Conservation (phyloP, 192 early-diverging fungal genomes). For the Linnemannia zychae region DNA sequence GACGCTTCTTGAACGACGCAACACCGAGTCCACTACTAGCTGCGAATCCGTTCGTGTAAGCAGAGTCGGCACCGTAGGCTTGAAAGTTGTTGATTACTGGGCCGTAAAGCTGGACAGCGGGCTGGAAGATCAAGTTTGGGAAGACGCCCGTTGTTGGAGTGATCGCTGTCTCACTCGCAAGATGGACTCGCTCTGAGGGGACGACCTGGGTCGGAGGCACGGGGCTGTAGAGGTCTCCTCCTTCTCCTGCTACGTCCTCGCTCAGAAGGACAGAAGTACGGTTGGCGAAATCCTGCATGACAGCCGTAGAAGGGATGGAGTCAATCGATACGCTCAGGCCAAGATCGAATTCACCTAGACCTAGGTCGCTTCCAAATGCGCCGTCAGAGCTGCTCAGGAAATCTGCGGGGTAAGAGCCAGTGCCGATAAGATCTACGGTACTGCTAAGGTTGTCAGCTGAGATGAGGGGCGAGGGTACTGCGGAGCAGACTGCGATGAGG, state of each 20-base stretch:
- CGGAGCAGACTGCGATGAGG: neutral
- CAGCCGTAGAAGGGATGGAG: neutral
- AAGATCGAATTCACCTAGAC: neutral
- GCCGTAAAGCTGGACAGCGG: slow-evolving; percentile 23
- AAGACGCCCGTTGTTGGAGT: slow-evolving; percentile 28
- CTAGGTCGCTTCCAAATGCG: neutral
- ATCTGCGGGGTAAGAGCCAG: neutral
- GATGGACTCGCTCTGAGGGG: slow-evolving; percentile 1
- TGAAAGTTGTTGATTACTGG: slow-evolving; percentile 23
- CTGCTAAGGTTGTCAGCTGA: neutral
- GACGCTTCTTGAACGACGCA: slow-evolving; percentile 3
- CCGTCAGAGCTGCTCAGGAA: neutral
- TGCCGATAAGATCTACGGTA: neutral
- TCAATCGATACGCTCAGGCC: neutral
- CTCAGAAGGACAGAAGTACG: neutral
- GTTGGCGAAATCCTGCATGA: neutral
- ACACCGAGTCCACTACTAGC: neutral
- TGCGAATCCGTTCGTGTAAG: neutral
- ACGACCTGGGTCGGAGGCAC: neutral
- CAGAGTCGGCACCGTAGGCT: neutral
- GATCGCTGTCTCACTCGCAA: slow-evolving; percentile 25
- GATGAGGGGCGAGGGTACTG: neutral
- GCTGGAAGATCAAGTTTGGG: slow-evolving; percentile 30
- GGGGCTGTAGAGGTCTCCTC: neutral
- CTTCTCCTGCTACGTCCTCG: neutral